phyloP scores from a whole-genome alignment of 495 filamentous ascomycete genomes.

The Penicillium egyptiacum region DNA sequence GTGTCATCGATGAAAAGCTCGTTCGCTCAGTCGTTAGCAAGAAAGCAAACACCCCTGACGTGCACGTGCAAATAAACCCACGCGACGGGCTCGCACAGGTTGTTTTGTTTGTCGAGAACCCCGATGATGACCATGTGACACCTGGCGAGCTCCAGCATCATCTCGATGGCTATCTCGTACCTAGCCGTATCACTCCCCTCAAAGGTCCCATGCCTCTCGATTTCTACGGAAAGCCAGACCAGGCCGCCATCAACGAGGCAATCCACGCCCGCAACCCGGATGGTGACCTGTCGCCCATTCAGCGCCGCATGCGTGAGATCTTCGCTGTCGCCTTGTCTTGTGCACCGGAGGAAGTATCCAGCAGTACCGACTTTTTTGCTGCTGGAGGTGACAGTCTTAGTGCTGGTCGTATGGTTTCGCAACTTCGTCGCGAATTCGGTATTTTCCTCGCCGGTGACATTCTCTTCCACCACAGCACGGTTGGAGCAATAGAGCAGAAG shows the following conservation, averaged over 20 bases:
- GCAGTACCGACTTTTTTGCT: constrained; percentile 41
- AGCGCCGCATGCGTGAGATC: constrained; percentile 28
- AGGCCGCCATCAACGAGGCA: constrained; percentile 22
- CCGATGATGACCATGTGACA: constrained; percentile 1
- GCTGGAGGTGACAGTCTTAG: constrained; percentile 46
- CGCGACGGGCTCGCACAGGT: constrained; percentile 23
- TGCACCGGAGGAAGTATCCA: constrained; percentile 23
- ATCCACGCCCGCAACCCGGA: constrained; percentile 18
- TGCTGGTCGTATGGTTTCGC: constrained; percentile 42
- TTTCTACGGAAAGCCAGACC: constrained; percentile 26
- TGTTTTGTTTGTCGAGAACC: constrained; percentile 16
- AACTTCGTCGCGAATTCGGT: constrained; percentile 37
- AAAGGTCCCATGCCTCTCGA: constrained; percentile 28
- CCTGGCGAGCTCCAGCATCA: constrained; percentile 14
- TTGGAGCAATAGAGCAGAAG: constrained; percentile 20
- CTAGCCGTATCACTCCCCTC: constrained; percentile 28
- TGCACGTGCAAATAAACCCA: constrained; percentile 16
- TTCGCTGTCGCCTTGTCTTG: constrained; percentile 32
- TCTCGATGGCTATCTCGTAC: constrained; percentile 34
- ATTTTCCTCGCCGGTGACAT: constrained; percentile 38
- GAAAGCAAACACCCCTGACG: not conserved
- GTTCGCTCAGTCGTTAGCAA: constrained; percentile 6
- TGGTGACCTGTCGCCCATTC: constrained; percentile 21
- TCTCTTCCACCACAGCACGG: constrained; percentile 38
- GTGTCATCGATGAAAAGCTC: constrained; percentile 13